Conservation (phyloP, 495 filamentous ascomycete genomes). For the Oleoguttula mirabilis region DNA sequence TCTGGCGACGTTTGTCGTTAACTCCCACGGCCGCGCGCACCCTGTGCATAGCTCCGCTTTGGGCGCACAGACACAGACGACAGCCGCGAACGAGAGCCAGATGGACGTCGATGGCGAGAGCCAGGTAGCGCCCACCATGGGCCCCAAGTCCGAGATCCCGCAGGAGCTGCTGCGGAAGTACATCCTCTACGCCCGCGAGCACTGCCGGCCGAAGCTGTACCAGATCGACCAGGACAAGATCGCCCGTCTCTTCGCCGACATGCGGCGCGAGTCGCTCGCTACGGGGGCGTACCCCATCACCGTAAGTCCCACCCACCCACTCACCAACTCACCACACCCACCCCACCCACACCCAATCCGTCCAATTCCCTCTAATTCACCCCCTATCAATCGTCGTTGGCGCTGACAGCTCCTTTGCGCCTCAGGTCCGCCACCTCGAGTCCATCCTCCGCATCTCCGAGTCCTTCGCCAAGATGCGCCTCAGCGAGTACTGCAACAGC, state of each 20-base stretch:
- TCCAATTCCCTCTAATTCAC: too few species aligned
- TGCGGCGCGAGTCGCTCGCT: constrained; percentile 81
- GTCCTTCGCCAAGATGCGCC: constrained; percentile 87
- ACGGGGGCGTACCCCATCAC: constrained; percentile 98
- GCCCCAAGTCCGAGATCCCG: constrained; percentile 62
- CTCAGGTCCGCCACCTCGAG: constrained; percentile 94
- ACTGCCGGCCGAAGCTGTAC: constrained; percentile 82
- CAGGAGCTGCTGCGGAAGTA: constrained; percentile 94
- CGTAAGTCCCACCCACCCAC: constrained; percentile 53
- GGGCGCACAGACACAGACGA: constrained; percentile 14
- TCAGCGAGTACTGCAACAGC: constrained; percentile 80
- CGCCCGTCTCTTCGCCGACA: constrained; percentile 85
- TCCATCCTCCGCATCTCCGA: constrained; percentile 92
- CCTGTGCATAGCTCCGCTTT: constrained; percentile 44
- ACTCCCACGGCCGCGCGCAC: constrained; percentile 82
- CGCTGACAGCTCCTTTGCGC: too few species aligned
- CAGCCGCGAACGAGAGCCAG: constrained; percentile 37
- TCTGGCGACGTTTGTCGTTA: constrained; percentile 87
- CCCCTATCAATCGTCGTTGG: too few species aligned
- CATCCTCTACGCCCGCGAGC: constrained; percentile 89
- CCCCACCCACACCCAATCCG: too few species aligned
- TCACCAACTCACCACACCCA: too few species aligned
- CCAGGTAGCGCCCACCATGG: constrained; percentile 36
- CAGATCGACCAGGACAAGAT: constrained; percentile 98
- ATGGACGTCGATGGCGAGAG: constrained; percentile 51